Percentiles rank a stretch among this genome's conserved stretches.
Evolutionary conservation across 2,329 filamentous ascomycete genomes (phyloP).

Genomic region (Trichoderma simmonsii): DNA sequence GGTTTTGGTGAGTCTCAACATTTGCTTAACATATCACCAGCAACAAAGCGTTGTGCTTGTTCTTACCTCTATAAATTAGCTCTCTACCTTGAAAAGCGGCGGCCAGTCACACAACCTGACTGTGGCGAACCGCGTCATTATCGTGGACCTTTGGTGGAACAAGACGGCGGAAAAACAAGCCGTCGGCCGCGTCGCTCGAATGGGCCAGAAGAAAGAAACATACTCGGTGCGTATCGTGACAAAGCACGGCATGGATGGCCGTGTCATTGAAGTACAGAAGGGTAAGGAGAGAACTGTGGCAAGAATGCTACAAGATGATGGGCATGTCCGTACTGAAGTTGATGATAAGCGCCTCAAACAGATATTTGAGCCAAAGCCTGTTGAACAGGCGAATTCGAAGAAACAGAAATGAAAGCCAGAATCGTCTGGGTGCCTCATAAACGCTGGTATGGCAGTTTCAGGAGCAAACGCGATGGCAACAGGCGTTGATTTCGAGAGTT

Average conservation of each 20-base stretch:
- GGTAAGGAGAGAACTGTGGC: background rate
- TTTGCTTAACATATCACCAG: no score
- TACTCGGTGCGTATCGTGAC: background rate
- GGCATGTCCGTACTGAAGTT: background rate
- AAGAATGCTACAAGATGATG: background rate
- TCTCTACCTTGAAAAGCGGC: slow-evolving; percentile 32
- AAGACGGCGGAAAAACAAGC: slow-evolving; percentile 59
- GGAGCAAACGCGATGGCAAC: no score
- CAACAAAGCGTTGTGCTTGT: no score
- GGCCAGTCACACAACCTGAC: slow-evolving; percentile 41
- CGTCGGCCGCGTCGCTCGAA: slow-evolving; percentile 57
- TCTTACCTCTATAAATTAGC: background rate
- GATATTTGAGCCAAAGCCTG: no score
- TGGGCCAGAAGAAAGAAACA: slow-evolving; percentile 39
- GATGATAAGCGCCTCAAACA: background rate
- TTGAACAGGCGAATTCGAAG: no score
- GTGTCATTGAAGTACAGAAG: background rate
- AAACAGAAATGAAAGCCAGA: no score
- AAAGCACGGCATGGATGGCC: background rate
- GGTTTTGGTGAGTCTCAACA: background rate
- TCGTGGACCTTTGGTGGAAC: slow-evolving; percentile 62
- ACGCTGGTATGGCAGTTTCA: no score
- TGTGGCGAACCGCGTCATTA: slow-evolving; percentile 50
- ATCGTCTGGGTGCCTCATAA: no score
- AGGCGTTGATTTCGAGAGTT: background rate